Evolutionary conservation across 345 rosid species (phyloP).

Genomic region (Moringa oleifera): DNA sequence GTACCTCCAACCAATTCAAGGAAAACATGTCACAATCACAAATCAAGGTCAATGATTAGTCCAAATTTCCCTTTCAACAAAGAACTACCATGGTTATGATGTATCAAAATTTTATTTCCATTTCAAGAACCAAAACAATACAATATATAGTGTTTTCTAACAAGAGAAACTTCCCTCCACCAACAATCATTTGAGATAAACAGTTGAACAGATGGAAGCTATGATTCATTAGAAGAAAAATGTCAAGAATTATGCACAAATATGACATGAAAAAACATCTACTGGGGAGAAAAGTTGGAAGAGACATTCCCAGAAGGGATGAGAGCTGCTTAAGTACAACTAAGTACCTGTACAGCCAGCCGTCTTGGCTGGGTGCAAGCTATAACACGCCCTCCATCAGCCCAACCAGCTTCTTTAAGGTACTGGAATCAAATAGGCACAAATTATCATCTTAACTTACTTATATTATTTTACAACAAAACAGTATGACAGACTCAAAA

Average conservation of each 20-base stretch:
- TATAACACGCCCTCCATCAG: slow-evolving; percentile 83
- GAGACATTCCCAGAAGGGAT: neutral
- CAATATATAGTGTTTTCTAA: neutral
- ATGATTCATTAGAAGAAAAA: neutral
- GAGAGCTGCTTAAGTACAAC: neutral
- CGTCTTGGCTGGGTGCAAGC: slow-evolving; percentile 98
- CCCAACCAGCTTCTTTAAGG: slow-evolving; percentile 99
- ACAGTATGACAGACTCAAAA: neutral
- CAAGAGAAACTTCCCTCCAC: neutral
- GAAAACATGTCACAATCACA: too few relatives aligned
- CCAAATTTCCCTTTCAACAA: too few relatives aligned
- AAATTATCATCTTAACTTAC: neutral
- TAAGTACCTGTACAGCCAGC: slow-evolving; percentile 79
- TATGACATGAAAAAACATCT: too few relatives aligned
- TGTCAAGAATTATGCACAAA: neutral
- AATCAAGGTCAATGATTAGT: too few relatives aligned
- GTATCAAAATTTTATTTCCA: too few relatives aligned
- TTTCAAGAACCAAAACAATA: neutral
- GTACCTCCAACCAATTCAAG: too few relatives aligned
- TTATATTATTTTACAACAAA: too few relatives aligned
- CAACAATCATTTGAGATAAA: neutral
- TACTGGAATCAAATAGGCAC: slow-evolving; percentile 37
- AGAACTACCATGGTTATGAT: too few relatives aligned
- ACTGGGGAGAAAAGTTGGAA: neutral
- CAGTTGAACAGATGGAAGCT: neutral